Evolutionary conservation across 1,284 basidiomycete genomes (phyloP).

Genomic region (Mycocalia duriaeana): DNA sequence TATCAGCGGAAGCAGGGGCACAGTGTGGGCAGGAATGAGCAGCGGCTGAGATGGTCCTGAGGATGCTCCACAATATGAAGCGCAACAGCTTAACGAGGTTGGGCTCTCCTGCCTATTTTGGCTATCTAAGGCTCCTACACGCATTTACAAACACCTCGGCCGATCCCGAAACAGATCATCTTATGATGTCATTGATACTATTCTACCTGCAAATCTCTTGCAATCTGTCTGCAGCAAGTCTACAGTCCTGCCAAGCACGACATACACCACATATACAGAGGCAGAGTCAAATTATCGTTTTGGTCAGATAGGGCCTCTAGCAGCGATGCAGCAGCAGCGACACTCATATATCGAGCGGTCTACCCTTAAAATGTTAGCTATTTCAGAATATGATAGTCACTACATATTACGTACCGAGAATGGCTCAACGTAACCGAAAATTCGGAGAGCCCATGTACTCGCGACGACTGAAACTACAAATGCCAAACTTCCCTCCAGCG

Average conservation of each 20-base stretch:
- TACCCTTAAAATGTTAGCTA: constrained; percentile 24
- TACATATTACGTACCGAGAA: constrained; percentile 63
- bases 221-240: no score
- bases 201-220: no score
- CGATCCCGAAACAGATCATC: no score
- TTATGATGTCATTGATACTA: no score
- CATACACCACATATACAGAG: constrained; percentile 85
- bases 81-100: not conserved
- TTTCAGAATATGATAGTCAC: constrained; percentile 11
- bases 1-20: no score
- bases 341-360: constrained; percentile 50
- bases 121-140: no score
- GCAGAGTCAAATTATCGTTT: constrained; percentile 91
- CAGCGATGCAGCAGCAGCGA: constrained; percentile 61
- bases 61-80: not conserved
- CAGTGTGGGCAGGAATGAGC: not conserved
- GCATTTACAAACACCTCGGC: no score
- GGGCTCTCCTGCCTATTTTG: no score
- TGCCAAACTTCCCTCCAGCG: constrained; percentile 85
- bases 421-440: constrained; percentile 61
- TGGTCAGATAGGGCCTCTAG: constrained; percentile 88
- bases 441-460: constrained; percentile 67
- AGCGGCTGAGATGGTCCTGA: constrained; percentile 2
- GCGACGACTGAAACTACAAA: constrained; percentile 72
- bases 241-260: constrained; percentile 49